Base-by-base conservation (phyloP, 345 rosid species). In the Erucastrum elatum region DNA sequence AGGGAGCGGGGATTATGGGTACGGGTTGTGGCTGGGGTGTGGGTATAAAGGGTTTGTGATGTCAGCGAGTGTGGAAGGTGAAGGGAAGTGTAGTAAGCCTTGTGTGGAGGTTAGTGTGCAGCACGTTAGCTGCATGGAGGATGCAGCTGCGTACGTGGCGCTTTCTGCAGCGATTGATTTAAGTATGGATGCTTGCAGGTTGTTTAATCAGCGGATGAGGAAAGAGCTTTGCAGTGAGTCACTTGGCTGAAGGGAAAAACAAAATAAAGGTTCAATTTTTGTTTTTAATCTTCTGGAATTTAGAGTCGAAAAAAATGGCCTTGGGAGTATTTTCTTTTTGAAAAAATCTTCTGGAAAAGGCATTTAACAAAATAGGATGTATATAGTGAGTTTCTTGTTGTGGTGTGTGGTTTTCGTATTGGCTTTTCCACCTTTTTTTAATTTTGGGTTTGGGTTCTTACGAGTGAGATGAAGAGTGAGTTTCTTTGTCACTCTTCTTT, bases 91-190 rank as follows among this genome's bases (percentile, higher is more conserved):
- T 77, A 90, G 98, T 55, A 94, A 87, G 77, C 97, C 98, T 2
- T 77, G 86, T 64, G 94, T 94, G 77, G 92, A 94, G 83, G 91
- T 94, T 4, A 85, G 97, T 77, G 94, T 94, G 83, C 94, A 89
- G 85, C 98, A 94, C 82, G 97, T 94, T 85, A 87, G 66, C 58
- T 94, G 98, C 81, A 84, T 89, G 75, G 97, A 94, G 68, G 98
- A 94, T 79, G 98, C 97, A 6, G 98, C 98, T 33, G 91, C 96
- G 56, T 92, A 74, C 85, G 98, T 94, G 81, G 98, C 98, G 4
- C 80, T 94, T 3, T 89, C 97, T 2, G 98, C 97, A 6, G 96
- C 98, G 75, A 76, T 94, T 49, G 97, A 94, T 86, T 27, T 94
- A 62, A 94, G 97, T 78, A 87, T 94, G 90, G 98, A 94, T 70